These are phyloP conservation scores for Malus hybrid DNA, from an alignment of 331 rosid species.

Conservation along the genomic window DNA sequence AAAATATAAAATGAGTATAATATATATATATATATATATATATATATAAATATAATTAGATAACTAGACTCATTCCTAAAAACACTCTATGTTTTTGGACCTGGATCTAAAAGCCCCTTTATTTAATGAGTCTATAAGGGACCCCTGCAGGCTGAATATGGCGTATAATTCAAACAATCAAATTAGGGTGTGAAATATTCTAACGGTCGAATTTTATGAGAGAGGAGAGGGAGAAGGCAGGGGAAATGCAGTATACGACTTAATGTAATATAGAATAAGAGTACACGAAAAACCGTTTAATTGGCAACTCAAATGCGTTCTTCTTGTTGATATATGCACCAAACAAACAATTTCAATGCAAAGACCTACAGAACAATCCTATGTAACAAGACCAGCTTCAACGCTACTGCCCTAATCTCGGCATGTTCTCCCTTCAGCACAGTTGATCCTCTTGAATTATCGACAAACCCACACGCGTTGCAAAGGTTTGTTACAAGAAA, in stretches of 20 bases:
- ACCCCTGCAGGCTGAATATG: background rate
- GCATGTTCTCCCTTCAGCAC: background rate
- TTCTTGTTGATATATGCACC: slow-evolving; percentile 1
- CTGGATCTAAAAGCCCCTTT: too few relatives aligned
- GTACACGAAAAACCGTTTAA: background rate
- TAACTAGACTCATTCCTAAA: too few relatives aligned
- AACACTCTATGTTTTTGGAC: too few relatives aligned
- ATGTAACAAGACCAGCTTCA: background rate
- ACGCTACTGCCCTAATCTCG: background rate
- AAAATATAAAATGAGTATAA: too few relatives aligned
- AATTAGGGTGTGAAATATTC: background rate
- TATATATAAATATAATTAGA: too few relatives aligned
- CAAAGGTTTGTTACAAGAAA: background rate
- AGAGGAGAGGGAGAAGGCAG: slow-evolving; percentile 19
- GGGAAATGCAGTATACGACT: slow-evolving; percentile 55
- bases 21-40: too few relatives aligned
- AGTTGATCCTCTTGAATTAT: too few relatives aligned
- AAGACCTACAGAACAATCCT: background rate
- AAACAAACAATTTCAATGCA: background rate
- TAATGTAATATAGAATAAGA: too few relatives aligned
- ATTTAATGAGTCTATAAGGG: too few relatives aligned
- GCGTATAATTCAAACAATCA: background rate
- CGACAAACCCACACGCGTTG: background rate
- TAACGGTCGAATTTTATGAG: slow-evolving; percentile 5
- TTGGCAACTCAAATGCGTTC: background rate